Conservation (phyloP, 1,139 yeast genomes). For the Scheffersomyces titani region DNA sequence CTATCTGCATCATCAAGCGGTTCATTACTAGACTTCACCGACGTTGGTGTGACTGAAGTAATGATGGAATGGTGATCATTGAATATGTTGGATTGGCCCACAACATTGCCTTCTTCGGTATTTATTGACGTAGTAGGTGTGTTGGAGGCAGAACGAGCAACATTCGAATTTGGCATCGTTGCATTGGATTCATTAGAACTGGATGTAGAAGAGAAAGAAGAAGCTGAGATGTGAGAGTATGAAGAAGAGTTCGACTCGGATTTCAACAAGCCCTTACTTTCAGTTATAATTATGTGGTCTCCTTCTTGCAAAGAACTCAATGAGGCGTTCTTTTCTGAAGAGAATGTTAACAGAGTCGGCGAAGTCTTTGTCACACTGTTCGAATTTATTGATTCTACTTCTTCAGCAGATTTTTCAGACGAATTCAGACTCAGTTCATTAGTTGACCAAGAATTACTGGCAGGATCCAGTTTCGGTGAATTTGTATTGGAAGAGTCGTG, state of each 20-base stretch:
- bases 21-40: background rate
- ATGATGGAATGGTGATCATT: background rate
- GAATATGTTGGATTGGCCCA: background rate
- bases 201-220: constrained; percentile 6
- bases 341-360: constrained; percentile 6
- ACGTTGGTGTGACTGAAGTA: background rate
- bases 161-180: constrained; percentile 23
- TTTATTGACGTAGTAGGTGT: constrained; percentile 42
- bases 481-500: background rate
- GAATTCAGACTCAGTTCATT: background rate
- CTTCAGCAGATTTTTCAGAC: background rate
- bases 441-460: constrained; percentile 1
- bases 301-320: constrained; percentile 8
- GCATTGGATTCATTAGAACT: background rate
- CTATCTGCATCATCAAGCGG: background rate
- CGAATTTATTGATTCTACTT: background rate
- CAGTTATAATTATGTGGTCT: background rate
- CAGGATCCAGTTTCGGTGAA: background rate
- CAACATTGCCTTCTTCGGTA: constrained; percentile 12
- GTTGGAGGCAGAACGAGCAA: constrained; percentile 31
- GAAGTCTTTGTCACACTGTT: background rate
- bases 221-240: background rate
- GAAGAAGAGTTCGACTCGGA: constrained; percentile 25
- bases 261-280: background rate
- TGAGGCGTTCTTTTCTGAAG: constrained; percentile 24